Evolutionary conservation across 768 basidiomycete species (phyloP).

Genomic region (Steccherinum ochraceum): DNA sequence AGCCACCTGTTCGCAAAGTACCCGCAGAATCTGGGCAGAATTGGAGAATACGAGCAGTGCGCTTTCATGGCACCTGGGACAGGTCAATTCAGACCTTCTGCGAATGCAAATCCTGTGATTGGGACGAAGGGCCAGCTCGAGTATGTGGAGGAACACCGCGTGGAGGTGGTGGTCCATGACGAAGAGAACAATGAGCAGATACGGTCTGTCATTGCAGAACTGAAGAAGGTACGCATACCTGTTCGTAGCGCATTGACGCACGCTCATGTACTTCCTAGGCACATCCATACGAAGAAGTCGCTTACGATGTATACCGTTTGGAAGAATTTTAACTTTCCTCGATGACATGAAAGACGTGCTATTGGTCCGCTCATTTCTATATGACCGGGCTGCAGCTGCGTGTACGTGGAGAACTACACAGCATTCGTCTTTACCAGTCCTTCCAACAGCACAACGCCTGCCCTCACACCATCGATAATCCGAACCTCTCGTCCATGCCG

Average conservation of each 20-base stretch:
- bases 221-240: slow-evolving; percentile 36
- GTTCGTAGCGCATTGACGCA: slow-evolving; percentile 1
- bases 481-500: slow-evolving; percentile 7
- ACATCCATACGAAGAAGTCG: slow-evolving; percentile 54
- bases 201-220: slow-evolving; percentile 32
- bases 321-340: slow-evolving; percentile 33
- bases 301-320: slow-evolving; percentile 48
- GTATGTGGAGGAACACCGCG: slow-evolving; percentile 45
- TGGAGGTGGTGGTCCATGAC: slow-evolving; percentile 44
- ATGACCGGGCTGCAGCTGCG: no score
- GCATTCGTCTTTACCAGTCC: no score
- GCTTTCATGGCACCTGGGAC: slow-evolving; percentile 51
- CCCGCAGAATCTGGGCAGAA: slow-evolving; percentile 41
- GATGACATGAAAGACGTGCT: no score
- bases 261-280: slow-evolving; percentile 24
- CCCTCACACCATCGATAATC: slow-evolving; percentile 15
- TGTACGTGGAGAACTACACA: no score
- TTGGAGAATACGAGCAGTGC: slow-evolving; percentile 46
- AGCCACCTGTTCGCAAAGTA: slow-evolving; percentile 39
- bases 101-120: slow-evolving; percentile 38
- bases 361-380: no score
- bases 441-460: slow-evolving; percentile 16
- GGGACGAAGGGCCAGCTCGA: slow-evolving; percentile 38
- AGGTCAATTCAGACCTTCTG: slow-evolving; percentile 41
- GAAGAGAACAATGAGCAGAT: slow-evolving; percentile 30